Evolutionary conservation across 805 yeast species (phyloP).

Genomic region (Schwanniomyces vanrijiae): DNA sequence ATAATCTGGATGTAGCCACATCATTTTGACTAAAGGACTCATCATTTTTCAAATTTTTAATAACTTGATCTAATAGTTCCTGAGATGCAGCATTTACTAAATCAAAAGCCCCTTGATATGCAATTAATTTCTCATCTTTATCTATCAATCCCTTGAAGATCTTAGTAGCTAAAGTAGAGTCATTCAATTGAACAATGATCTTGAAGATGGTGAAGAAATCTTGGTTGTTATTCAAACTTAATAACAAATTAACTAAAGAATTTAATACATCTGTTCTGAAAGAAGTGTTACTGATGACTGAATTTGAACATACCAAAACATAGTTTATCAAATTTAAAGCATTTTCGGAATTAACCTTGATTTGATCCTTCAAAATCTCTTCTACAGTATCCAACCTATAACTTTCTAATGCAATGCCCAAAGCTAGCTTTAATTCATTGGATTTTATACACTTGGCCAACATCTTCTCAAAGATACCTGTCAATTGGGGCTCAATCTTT

Average conservation of each 20-base stretch:
- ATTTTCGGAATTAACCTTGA: slow-evolving; percentile 46
- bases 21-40: slow-evolving; percentile 21
- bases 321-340: slow-evolving; percentile 64
- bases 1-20: slow-evolving; percentile 44
- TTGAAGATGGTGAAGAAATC: slow-evolving; percentile 85
- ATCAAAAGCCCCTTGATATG: slow-evolving; percentile 94
- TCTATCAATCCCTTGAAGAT: slow-evolving; percentile 64
- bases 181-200: slow-evolving; percentile 85
- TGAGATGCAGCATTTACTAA: slow-evolving; percentile 90
- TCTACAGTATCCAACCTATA: slow-evolving; percentile 81
- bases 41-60: slow-evolving; percentile 38
- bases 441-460: slow-evolving; percentile 70
- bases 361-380: slow-evolving; percentile 46
- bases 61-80: slow-evolving; percentile 67
- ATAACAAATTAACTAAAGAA: slow-evolving; percentile 59
- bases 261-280: slow-evolving; percentile 69
- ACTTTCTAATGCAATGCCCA: slow-evolving; percentile 90
- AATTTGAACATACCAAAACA: slow-evolving; percentile 69
- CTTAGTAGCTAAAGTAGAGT: slow-evolving; percentile 63
- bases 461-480: slow-evolving; percentile 81
- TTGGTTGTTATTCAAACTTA: slow-evolving; percentile 52
- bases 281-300: slow-evolving; percentile 60
- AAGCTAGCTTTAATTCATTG: slow-evolving; percentile 74
- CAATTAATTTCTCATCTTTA: slow-evolving; percentile 54
- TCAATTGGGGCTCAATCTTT: slow-evolving; percentile 60